These are phyloP conservation scores for Trichocladium uniseriatum DNA, from an alignment of 495 filamentous ascomycete species.

Conservation along the genomic window DNA sequence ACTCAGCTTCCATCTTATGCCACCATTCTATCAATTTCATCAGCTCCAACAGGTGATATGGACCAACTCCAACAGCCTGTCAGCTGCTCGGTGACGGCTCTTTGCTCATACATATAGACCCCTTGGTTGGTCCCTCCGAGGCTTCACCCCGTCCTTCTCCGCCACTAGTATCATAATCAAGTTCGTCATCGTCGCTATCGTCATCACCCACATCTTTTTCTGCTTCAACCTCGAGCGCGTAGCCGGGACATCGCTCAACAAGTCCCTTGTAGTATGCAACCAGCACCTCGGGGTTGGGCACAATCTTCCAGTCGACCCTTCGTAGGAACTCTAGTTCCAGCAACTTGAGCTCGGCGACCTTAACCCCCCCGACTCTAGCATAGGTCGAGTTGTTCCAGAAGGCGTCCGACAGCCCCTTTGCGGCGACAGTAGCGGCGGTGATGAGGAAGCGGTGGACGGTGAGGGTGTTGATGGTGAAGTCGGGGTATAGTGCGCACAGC, in stretches of 20 bases:
- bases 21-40: too few species aligned
- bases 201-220: conserved; percentile 13
- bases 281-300: conserved; percentile 85
- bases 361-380: conserved; percentile 85
- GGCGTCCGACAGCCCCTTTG: conserved; percentile 89
- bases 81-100: background rate
- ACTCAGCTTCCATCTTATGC: too few species aligned
- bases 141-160: background rate
- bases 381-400: conserved; percentile 98
- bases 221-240: conserved; percentile 32
- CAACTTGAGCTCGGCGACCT: conserved; percentile 74
- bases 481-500: conserved; percentile 81
- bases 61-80: too few species aligned
- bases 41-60: too few species aligned
- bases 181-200: conserved; percentile 18
- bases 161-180: conserved; percentile 11
- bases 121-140: background rate
- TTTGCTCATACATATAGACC: background rate
- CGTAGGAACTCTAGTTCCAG: conserved; percentile 92
- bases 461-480: conserved; percentile 87
- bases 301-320: conserved; percentile 90
- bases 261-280: conserved; percentile 87
- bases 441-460: conserved; percentile 97
- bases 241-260: conserved; percentile 49
- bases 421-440: conserved; percentile 86